phyloP scores from a whole-genome alignment of 2,329 filamentous ascomycete species.

The Myrmaecium sp. region DNA sequence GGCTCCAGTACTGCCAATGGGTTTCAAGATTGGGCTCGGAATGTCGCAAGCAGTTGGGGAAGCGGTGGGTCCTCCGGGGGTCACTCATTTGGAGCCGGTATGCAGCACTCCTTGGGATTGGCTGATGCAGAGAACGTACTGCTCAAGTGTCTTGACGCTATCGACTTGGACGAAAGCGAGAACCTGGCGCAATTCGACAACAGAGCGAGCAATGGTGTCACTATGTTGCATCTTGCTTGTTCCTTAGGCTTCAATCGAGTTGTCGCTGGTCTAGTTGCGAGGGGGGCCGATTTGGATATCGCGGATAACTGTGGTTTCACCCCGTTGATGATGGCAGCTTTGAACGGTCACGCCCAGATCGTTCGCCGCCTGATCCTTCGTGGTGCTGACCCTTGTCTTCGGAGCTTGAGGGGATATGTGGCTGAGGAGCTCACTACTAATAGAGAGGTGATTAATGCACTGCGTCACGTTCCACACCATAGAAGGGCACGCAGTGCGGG shows the following conservation, averaged over 20 bases:
- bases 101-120: conserved; percentile 7
- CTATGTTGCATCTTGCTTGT: conserved; percentile 64
- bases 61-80: conserved; percentile 1
- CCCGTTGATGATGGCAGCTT: conserved; percentile 63
- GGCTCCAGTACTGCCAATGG: conserved; percentile 1
- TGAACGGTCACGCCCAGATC: conserved; percentile 60
- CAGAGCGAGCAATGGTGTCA: conserved; percentile 50
- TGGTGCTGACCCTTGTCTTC: conserved; percentile 54
- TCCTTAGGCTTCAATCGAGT: conserved; percentile 60
- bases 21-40: not conserved
- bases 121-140: conserved; percentile 49
- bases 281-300: conserved; percentile 60
- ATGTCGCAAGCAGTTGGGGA: not conserved
- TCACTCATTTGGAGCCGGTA: conserved; percentile 6
- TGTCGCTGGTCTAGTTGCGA: conserved; percentile 57
- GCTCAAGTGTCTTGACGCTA: conserved; percentile 57
- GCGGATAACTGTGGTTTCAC: conserved; percentile 68
- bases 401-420: conserved; percentile 53
- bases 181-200: conserved; percentile 51
- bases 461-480: conserved; percentile 44
- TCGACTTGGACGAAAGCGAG: conserved; percentile 60
- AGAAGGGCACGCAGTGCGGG: conserved; percentile 49
- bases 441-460: conserved; percentile 43
- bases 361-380: conserved; percentile 56
- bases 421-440: conserved; percentile 56